Evolutionary conservation across 75 land plant species (phyloP).

Genomic region (Picea sitchensis): DNA sequence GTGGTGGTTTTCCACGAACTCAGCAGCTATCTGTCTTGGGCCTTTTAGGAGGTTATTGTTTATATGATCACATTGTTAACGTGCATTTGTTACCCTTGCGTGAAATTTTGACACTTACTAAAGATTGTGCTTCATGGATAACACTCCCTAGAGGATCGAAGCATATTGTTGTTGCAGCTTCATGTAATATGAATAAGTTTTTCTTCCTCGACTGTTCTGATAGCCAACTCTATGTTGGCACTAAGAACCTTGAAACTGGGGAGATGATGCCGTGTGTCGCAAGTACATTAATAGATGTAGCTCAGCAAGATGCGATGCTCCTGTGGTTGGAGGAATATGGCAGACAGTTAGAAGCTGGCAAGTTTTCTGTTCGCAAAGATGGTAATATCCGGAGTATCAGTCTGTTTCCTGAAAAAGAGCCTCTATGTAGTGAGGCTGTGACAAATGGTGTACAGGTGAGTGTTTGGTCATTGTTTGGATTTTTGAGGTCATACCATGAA

Average conservation of each 20-base stretch:
- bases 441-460: slow-evolving; percentile 86
- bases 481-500: too few relatives aligned
- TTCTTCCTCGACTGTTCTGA: slow-evolving; percentile 71
- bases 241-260: slow-evolving; percentile 50
- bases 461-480: neutral
- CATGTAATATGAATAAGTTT: slow-evolving; percentile 41
- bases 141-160: slow-evolving; percentile 21
- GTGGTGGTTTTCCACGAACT: neutral
- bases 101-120: slow-evolving; percentile 38
- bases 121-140: slow-evolving; percentile 11
- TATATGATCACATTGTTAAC: slow-evolving; percentile 59
- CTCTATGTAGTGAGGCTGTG: slow-evolving; percentile 73
- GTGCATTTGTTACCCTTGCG: slow-evolving; percentile 64
- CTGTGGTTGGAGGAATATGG: slow-evolving; percentile 91
- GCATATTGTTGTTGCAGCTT: slow-evolving; percentile 67
- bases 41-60: slow-evolving; percentile 82
- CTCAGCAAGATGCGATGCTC: slow-evolving; percentile 70
- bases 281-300: slow-evolving; percentile 10
- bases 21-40: slow-evolving; percentile 30
- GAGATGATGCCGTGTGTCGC: slow-evolving; percentile 92
- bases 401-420: slow-evolving; percentile 63
- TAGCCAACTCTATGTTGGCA: slow-evolving; percentile 89
- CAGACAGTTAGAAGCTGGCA: slow-evolving; percentile 53
- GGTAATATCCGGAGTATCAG: slow-evolving; percentile 41
- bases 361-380: slow-evolving; percentile 43